Conservation (phyloP, 2,329 filamentous ascomycete genomes). For the Tolypocladium cylindrosporum region DNA sequence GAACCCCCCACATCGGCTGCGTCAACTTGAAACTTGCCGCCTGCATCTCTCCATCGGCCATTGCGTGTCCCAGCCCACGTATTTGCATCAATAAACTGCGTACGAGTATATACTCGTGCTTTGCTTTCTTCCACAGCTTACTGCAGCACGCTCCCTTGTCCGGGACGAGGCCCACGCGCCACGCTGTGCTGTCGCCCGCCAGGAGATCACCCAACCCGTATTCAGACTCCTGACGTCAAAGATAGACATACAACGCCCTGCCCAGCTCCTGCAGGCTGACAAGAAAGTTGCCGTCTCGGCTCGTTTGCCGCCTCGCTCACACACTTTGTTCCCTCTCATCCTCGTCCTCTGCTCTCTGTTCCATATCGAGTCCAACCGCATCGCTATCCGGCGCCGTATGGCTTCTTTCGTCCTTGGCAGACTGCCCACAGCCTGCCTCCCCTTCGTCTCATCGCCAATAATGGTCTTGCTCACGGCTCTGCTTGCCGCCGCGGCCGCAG, state of each 20-base stretch:
- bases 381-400: background rate
- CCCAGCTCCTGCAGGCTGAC: background rate
- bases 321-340: background rate
- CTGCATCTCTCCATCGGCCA: background rate
- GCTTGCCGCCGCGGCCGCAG: conserved; percentile 9
- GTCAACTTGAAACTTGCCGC: background rate
- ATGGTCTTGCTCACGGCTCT: background rate
- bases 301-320: background rate
- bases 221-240: background rate
- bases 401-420: background rate
- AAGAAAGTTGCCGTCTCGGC: background rate
- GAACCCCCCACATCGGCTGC: background rate
- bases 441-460: background rate
- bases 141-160: background rate
- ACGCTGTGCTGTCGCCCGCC: background rate
- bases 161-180: background rate
- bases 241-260: background rate
- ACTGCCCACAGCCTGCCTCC: background rate
- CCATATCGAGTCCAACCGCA: background rate
- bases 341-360: background rate
- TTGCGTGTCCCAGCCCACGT: background rate
- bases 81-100: background rate
- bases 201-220: background rate
- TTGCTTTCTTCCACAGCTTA: background rate
- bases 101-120: background rate